Percentiles rank a stretch among this genome's conserved stretches.
Conservation (phyloP, 2,329 filamentous ascomycete species). For the Dryadomyces quercivorus region DNA sequence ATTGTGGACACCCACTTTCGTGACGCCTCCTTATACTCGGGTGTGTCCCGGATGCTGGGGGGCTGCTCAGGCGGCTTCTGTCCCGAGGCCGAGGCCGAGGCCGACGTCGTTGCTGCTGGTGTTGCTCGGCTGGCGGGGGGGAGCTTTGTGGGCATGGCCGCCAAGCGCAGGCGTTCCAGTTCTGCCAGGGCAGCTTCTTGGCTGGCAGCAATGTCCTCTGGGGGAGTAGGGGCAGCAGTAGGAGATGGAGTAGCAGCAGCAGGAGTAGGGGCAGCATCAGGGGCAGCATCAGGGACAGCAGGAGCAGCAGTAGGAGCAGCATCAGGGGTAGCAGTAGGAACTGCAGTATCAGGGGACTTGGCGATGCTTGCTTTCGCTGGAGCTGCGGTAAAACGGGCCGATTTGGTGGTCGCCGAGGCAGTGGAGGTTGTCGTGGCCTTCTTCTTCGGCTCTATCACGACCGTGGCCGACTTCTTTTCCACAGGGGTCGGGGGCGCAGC, state of each 20-base stretch:
- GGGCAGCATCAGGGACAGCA: no score
- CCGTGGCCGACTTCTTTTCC: not conserved
- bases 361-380: not conserved
- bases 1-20: conserved; percentile 34
- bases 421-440: not conserved
- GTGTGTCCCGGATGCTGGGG: conserved; percentile 15
- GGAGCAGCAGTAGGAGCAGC: no score
- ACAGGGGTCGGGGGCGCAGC: not conserved
- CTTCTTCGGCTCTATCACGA: not conserved
- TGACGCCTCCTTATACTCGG: conserved; percentile 30
- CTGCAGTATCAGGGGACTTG: no score
- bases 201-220: not conserved
- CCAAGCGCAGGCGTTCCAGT: conserved; percentile 9
- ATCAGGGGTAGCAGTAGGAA: not conserved
- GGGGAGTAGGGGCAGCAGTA: not conserved
- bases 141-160: conserved; percentile 1
- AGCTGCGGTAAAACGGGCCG: not conserved
- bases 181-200: conserved; percentile 11
- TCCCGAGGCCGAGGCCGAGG: not conserved
- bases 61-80: conserved; percentile 8
- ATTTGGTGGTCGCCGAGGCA: not conserved
- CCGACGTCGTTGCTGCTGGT: not conserved
- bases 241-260: not conserved
- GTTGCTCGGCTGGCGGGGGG: not conserved
- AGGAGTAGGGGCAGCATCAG: not conserved